Conservation (phyloP, 495 filamentous ascomycete species). For the Podospora pseudocomata region DNA sequence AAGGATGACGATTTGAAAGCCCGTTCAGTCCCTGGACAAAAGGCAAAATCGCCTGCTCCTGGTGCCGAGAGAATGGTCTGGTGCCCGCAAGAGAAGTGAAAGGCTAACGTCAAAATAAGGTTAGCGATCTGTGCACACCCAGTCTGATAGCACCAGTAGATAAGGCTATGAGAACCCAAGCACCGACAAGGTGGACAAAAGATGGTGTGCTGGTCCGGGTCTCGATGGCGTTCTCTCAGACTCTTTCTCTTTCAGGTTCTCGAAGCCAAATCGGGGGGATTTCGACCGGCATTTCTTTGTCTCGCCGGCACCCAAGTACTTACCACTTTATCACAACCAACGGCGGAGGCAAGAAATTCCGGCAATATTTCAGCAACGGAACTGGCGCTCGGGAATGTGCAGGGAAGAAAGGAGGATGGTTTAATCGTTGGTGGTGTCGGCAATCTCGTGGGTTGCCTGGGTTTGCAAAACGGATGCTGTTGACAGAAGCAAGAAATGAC, state of each 20-base stretch:
- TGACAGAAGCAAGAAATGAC: neutral
- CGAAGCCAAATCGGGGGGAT: neutral
- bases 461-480: neutral
- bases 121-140: neutral
- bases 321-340: slow-evolving; percentile 20
- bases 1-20: neutral
- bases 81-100: neutral
- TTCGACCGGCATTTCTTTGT: slow-evolving; percentile 7
- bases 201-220: neutral
- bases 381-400: slow-evolving; percentile 23
- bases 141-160: neutral
- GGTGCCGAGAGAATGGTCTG: neutral
- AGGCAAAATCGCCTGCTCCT: neutral
- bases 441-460: neutral
- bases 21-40: neutral
- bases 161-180: neutral
- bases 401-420: neutral
- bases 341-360: slow-evolving; percentile 26
- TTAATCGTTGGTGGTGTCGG: neutral
- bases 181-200: neutral
- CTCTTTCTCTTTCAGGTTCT: neutral
- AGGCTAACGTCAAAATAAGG: neutral
- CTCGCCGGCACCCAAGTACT: slow-evolving; percentile 12
- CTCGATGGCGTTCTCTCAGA: neutral
- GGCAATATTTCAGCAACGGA: slow-evolving; percentile 43